phyloP scores from a whole-genome alignment of 2,329 filamentous ascomycete genomes.

The Leptoxyphium fumago region DNA sequence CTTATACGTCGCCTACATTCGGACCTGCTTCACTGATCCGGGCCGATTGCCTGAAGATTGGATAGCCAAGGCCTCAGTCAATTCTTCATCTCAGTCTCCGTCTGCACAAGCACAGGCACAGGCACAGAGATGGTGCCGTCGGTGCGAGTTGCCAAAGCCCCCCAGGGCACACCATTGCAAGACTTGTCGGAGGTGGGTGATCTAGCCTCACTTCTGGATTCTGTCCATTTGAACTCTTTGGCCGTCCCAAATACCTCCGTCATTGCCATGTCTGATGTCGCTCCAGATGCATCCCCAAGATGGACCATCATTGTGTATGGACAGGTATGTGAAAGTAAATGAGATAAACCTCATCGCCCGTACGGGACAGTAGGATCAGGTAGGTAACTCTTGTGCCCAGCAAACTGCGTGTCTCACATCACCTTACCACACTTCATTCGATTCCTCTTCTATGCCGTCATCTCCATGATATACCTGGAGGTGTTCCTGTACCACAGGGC shows the following conservation, averaged over 20 bases:
- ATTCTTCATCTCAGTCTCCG: conserved; percentile 12
- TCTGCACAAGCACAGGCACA: conserved; percentile 7
- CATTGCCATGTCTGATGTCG: background rate
- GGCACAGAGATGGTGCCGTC: conserved; percentile 52
- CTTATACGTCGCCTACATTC: conserved; percentile 56
- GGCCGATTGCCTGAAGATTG: conserved; percentile 37
- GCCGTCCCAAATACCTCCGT: background rate
- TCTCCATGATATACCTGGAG: conserved; percentile 46
- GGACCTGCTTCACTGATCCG: conserved; percentile 44
- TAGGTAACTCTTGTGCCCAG: conserved; percentile 19
- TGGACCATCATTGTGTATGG: conserved; percentile 84
- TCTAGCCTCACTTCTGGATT: too few species aligned
- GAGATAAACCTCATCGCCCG: background rate
- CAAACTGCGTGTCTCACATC: conserved; percentile 67
- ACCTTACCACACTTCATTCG: conserved; percentile 73
- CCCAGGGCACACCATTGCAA: conserved; percentile 70
- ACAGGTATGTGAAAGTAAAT: conserved; percentile 32
- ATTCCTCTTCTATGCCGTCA: conserved; percentile 56
- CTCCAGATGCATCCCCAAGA: conserved; percentile 48
- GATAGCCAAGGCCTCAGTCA: conserved; percentile 10
- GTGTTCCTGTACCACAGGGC: conserved; percentile 47
- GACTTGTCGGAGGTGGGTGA: conserved; percentile 46
- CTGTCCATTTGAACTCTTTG: background rate
- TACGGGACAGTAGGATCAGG: conserved; percentile 3
- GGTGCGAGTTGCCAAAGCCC: conserved; percentile 61